Evolutionary conservation across 768 basidiomycete genomes (phyloP).

Genomic region (Suillus subalutaceus): DNA sequence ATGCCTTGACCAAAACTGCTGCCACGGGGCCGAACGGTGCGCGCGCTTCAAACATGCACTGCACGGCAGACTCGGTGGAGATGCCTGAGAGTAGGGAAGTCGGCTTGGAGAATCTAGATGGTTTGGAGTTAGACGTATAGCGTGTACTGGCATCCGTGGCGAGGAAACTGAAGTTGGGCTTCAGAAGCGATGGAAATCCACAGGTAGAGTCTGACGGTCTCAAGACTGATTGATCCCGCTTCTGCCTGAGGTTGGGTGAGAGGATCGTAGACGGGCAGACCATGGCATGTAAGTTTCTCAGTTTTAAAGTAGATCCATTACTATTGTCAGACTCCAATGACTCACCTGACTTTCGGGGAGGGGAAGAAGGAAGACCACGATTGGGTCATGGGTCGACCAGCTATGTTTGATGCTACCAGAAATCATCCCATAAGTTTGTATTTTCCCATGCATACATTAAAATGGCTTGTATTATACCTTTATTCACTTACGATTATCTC

Average conservation of each 20-base stretch:
- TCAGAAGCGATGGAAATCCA: background rate
- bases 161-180: background rate
- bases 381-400: too few species aligned
- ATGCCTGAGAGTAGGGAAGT: slow-evolving; percentile 46
- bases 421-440: too few species aligned
- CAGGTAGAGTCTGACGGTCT: background rate
- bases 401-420: too few species aligned
- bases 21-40: slow-evolving; percentile 48
- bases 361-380: background rate
- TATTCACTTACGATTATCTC: too few species aligned
- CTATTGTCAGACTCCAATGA: background rate
- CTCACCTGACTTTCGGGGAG: background rate
- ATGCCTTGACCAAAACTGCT: slow-evolving; percentile 47
- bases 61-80: slow-evolving; percentile 54
- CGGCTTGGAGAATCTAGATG: slow-evolving; percentile 40
- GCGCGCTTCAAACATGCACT: slow-evolving; percentile 46
- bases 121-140: slow-evolving; percentile 19
- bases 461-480: too few species aligned
- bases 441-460: too few species aligned
- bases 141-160: too few species aligned
- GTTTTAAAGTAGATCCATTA: background rate
- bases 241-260: background rate
- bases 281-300: background rate
- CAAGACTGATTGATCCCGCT: background rate
- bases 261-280: background rate